A percentile compares a stretch with the other conserved stretches of the same genome.
Evolutionary conservation across 768 basidiomycete genomes (phyloP).

Genomic region (Hygrophorus russula): DNA sequence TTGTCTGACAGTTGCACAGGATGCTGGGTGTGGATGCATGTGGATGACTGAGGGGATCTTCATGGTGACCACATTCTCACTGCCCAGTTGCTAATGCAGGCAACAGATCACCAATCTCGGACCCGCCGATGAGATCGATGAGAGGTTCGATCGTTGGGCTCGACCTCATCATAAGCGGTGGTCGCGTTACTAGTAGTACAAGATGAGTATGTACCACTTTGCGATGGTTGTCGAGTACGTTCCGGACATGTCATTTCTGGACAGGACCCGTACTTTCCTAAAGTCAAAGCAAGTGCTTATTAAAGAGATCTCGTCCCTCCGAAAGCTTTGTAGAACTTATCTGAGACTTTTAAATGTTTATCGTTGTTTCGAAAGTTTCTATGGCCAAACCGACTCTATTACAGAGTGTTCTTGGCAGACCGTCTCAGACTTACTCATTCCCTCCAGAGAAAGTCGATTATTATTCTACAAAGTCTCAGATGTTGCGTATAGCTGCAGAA

Average conservation of each 20-base stretch:
- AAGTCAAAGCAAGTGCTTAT: conserved; percentile 25
- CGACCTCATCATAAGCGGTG: conserved; percentile 42
- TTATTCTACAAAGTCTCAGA: conserved; percentile 38
- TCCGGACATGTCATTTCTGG: background rate
- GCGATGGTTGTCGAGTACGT: conserved; percentile 10
- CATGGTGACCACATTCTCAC: conserved; percentile 43
- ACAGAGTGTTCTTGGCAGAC: conserved; percentile 50
- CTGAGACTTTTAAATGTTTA: too few relatives aligned
- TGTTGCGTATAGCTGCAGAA: conserved; percentile 25
- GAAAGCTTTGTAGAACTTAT: too few relatives aligned
- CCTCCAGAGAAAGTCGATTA: conserved; percentile 32
- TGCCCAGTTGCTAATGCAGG: conserved; percentile 33
- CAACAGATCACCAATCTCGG: conserved; percentile 93
- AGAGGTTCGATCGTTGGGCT: conserved; percentile 85
- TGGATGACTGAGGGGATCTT: conserved; percentile 99
- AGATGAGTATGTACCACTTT: conserved; percentile 25
- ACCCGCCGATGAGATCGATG: conserved; percentile 94
- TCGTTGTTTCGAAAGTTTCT: conserved; percentile 3
- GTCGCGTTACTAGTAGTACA: conserved; percentile 10
- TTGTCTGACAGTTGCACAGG: conserved; percentile 25
- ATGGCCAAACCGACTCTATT: conserved; percentile 49
- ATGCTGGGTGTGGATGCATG: conserved; percentile 86
- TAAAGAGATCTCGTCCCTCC: conserved; percentile 13
- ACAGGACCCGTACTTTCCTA: conserved; percentile 29
- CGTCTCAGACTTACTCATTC: conserved; percentile 50